Evolutionary conservation across 495 filamentous ascomycete species (phyloP).

Genomic region (Rostrohypoxylon terebratum): DNA sequence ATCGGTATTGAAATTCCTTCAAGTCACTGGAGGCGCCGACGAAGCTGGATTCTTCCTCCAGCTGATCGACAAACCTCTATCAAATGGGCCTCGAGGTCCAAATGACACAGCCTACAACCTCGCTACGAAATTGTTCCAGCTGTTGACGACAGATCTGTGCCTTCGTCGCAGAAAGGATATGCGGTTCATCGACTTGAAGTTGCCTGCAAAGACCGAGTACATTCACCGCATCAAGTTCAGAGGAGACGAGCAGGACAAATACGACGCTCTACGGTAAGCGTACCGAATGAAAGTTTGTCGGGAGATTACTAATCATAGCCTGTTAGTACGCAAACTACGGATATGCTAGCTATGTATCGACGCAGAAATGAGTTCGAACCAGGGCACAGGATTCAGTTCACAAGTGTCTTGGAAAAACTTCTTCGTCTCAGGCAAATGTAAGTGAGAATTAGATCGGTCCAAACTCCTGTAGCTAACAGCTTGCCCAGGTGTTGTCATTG

Average conservation of each 20-base stretch:
- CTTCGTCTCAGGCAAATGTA: conserved; percentile 83
- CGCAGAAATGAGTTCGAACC: conserved; percentile 49
- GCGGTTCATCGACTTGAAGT: conserved; percentile 84
- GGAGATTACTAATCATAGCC: conserved; percentile 40
- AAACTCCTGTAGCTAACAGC: conserved; percentile 26
- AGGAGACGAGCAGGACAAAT: conserved; percentile 80
- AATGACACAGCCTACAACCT: conserved; percentile 10
- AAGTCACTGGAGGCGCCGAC: conserved; percentile 81
- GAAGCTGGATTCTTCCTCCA: conserved; percentile 79
- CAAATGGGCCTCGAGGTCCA: conserved; percentile 64
- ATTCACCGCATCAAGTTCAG: conserved; percentile 83
- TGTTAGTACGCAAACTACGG: conserved; percentile 75
- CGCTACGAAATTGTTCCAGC: conserved; percentile 74
- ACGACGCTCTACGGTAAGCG: conserved; percentile 76
- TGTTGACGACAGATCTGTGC: conserved; percentile 84
- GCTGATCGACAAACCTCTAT: conserved; percentile 78
- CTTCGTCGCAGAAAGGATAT: conserved; percentile 89
- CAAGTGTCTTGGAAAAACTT: conserved; percentile 79
- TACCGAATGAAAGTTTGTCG: neutral
- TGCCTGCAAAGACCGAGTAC: conserved; percentile 83
- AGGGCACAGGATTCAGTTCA: conserved; percentile 65
- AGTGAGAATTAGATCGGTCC: conserved; percentile 5
- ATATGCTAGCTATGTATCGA: conserved; percentile 71
- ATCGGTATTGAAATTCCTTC: conserved; percentile 82
- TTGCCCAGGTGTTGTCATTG: conserved; percentile 77